Evolutionary conservation across 352 stramenopile genomes (phyloP), one percentile per base, ranked within the genome.

Genomic region (Albugo laibachii): DNA sequence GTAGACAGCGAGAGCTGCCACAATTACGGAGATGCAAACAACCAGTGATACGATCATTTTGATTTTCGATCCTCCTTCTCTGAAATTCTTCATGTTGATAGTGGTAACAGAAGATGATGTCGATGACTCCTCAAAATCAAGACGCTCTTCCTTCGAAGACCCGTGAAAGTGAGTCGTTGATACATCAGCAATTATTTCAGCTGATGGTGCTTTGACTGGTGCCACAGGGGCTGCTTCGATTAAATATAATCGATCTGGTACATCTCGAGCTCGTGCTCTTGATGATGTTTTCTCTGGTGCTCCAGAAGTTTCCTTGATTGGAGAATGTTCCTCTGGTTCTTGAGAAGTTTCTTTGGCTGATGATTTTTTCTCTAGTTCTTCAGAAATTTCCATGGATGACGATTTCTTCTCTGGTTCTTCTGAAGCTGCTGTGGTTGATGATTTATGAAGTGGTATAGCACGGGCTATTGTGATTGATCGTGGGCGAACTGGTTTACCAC

Each of bases 11-110:
- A 61, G 63, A 14, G 54, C 62, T 31, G 40, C 59, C n/a, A 61
- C 63, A 13, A 52, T 54, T 24, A 78, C 49, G 3, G 61, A 61
- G 13, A 57, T 54, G 20, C 56, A 54, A 12, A 21, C 44, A 0
- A 61, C 18, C 16, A 58, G 50, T 6, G 60, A 50, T 24, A 43
- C 53, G 31, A 68, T 41, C 48, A 70, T 49, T 0, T 58, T 59
- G 31, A 66, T 43, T 20, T 54, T 62, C 18, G 59, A 59, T 5
- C 52, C 45, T 11, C 49, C 49, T 20, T 41, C 34, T 19, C 48
- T 36, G 5, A 57, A 65, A n/a, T 59, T 69, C 62, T 80, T 50
- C 21, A 67, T 75, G 53, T 60, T 83, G 45, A 66, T 58, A 27
- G 67, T 45, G 19, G 51, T 39, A 35, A 16, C 11, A 15, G 15